Evolutionary conservation across 306 rosid species (phyloP), one percentile per base, ranked within the genome.

Genomic region (Gynostemma pentaphyllum): DNA sequence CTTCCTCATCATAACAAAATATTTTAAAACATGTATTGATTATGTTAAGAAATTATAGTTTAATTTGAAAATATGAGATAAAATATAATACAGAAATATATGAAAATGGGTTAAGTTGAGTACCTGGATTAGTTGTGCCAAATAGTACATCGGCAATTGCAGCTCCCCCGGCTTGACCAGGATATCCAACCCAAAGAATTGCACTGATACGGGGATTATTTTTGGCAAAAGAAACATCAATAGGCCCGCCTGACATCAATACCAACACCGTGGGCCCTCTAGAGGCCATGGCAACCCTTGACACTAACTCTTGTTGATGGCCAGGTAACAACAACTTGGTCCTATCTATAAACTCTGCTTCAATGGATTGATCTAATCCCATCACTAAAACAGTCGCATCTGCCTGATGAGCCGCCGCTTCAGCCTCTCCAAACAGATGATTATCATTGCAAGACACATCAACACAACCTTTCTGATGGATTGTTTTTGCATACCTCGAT

Each of bases 81-180:
- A n/a, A n/a, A n/a, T n/a, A n/a, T n/a, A n/a, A n/a, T n/a, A n/a
- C n/a, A n/a, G n/a, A n/a, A n/a, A n/a, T n/a, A n/a, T n/a, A 37
- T 37, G 6, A 2, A 39, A 39, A 39, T 1, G 24, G 21, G 26
- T 11, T 24, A 47, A 11, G 18, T 18, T 2, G 5, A 12, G 10
- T 84, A 86, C 97, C 84, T 39, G 97, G 95, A 62, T 82, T 89
- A 4, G 71, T 80, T 26, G 77, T 57, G 12, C 97, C 97, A 28
- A 89, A 89, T 22, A 89, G 9, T 0, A 89, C 82, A 64, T 89
- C 97, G 12, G 97, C 95, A 9, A 89, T 79, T 62, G 97, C 97
- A 5, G 94, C 75, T 26, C 97, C 97, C 4, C 97, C 97, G 5
- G 92, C 92, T 56, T 89, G 95, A 6, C 97, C 97, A 18, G 97